phyloP scores from a whole-genome alignment of 345 rosid species.

The Citrus cavaleriei region DNA sequence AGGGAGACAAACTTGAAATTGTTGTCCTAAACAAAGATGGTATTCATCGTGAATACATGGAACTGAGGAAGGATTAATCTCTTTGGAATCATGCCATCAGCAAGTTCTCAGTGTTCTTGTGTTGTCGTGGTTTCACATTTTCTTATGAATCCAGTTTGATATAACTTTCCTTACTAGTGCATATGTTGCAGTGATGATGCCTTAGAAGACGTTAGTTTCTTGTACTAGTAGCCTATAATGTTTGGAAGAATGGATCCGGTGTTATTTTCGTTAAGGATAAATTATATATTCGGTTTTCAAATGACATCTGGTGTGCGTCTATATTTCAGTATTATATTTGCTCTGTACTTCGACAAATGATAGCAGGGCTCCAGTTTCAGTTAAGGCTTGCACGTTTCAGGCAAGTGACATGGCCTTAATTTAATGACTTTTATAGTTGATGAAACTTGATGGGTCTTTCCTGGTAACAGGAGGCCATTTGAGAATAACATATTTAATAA shows the following conservation, averaged over 20 bases:
- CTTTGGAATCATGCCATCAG: not conserved
- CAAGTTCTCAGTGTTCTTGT: not conserved
- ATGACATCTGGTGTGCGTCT: too few relatives aligned
- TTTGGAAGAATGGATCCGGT: not conserved
- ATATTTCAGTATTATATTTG: not conserved
- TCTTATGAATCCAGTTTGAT: not conserved
- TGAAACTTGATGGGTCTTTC: not conserved
- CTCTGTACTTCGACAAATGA: not conserved
- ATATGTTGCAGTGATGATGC: conserved; percentile 1
- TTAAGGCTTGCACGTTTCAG: not conserved
- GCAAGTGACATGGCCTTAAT: not conserved
- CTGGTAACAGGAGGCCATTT: not conserved
- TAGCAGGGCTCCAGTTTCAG: not conserved
- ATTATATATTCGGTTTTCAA: not conserved
- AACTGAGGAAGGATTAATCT: conserved; percentile 71
- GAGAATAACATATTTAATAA: not conserved
- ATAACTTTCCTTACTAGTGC: not conserved
- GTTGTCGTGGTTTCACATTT: not conserved
- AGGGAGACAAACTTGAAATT: conserved; percentile 91
- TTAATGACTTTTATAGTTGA: not conserved
- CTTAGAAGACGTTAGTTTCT: not conserved
- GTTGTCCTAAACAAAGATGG: conserved; percentile 74
- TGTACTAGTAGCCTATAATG: not conserved
- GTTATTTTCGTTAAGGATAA: not conserved
- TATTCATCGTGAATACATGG: conserved; percentile 66